A percentile compares a stretch with the other conserved stretches of the same genome.
Evolutionary conservation across 345 rosid species (phyloP).

Genomic region (Aurinia saxatilis): DNA sequence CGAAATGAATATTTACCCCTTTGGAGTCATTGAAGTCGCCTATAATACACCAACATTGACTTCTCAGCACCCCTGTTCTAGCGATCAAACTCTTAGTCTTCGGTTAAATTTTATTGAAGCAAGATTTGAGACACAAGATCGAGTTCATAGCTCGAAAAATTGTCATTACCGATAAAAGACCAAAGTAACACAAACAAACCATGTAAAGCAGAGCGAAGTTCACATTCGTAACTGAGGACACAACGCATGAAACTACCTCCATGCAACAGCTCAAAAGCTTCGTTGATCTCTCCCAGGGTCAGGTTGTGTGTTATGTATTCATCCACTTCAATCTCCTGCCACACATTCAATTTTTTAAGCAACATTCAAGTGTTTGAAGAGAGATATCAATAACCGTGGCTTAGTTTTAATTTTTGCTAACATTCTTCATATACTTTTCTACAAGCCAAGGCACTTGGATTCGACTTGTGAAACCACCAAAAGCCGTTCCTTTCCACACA

Average conservation of each 20-base stretch:
- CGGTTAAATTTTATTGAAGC: neutral
- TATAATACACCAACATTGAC: too few species aligned
- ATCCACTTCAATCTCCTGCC: slow-evolving; percentile 93
- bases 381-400: neutral
- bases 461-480: slow-evolving; percentile 99
- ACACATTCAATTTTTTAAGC: neutral
- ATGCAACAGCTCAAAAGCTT: slow-evolving; percentile 87
- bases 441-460: slow-evolving; percentile 99
- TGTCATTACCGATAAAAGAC: neutral
- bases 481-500: slow-evolving; percentile 99
- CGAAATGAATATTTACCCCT: too few species aligned
- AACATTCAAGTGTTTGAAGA: neutral
- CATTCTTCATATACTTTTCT: slow-evolving; percentile 95
- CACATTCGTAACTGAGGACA: slow-evolving; percentile 47
- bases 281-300: slow-evolving; percentile 73
- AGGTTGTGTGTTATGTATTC: slow-evolving; percentile 79
- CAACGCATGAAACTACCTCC: slow-evolving; percentile 88
- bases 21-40: too few species aligned
- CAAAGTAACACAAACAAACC: neutral
- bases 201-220: neutral
- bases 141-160: slow-evolving; percentile 10
- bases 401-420: neutral
- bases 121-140: neutral
- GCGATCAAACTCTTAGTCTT: neutral
- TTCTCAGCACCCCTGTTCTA: too few species aligned